Percentiles rank a stretch among this genome's conserved stretches.
These are phyloP conservation scores for Cucumis cinereus DNA, from an alignment of 306 rosid species.

Conservation along the genomic window DNA sequence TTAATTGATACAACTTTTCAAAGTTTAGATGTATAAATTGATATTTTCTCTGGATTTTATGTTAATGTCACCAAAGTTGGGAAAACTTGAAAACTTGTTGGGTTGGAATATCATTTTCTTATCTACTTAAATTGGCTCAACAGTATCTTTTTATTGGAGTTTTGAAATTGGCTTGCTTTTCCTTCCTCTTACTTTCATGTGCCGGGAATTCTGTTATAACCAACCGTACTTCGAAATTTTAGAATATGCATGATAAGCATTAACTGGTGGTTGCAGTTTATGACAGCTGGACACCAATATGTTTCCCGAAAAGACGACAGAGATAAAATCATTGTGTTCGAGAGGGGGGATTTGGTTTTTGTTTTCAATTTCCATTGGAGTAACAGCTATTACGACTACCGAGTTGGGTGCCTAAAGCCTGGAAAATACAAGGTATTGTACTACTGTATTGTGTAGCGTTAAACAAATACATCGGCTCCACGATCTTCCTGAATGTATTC, in stretches of 20 bases:
- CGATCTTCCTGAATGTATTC: not conserved
- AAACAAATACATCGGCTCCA: not conserved
- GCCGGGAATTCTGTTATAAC: not conserved
- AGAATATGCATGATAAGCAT: conserved; percentile 3
- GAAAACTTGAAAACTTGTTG: not conserved
- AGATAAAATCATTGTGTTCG: conserved; percentile 60
- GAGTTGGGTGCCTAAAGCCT: conserved; percentile 68
- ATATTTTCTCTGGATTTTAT: not conserved
- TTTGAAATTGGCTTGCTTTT: not conserved
- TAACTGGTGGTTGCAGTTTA: conserved; percentile 52
- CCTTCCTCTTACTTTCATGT: not conserved
- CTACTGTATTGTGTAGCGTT: not conserved
- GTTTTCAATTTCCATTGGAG: conserved; percentile 93
- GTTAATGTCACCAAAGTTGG: not conserved
- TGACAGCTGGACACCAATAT: conserved; percentile 80
- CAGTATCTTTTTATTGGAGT: not conserved
- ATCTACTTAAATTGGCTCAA: not conserved
- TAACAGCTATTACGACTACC: conserved; percentile 76
- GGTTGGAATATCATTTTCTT: not conserved
- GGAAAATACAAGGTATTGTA: conserved; percentile 79
- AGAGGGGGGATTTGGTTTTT: conserved; percentile 73
- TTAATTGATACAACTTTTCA: too few species aligned
- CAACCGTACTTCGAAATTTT: not conserved
- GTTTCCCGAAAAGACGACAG: conserved; percentile 72
- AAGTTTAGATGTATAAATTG: too few species aligned